A percentile compares a stretch with the other conserved stretches of the same genome.
These are phyloP conservation scores for Neofusicoccum ribis DNA, from an alignment of 2,329 filamentous ascomycete species.

Conservation along the genomic window DNA sequence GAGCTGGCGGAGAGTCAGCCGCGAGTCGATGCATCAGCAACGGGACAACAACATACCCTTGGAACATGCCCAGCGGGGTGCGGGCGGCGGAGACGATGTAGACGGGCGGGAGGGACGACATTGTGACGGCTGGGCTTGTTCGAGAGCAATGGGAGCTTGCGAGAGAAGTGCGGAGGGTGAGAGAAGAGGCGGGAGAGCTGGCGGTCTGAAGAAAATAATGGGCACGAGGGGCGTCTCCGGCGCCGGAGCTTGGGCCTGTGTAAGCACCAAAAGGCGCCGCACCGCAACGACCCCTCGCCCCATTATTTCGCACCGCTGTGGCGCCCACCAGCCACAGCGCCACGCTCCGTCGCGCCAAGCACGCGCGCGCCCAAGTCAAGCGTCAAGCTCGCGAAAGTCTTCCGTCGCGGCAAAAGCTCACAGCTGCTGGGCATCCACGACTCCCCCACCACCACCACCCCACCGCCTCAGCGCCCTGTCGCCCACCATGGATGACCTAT, in stretches of 20 bases:
- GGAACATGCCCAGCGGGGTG: conserved; percentile 91
- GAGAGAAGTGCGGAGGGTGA: background rate
- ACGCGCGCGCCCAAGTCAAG: background rate
- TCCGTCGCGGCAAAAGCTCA: conserved; percentile 9
- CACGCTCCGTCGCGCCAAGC: conserved; percentile 12
- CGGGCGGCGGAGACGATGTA: conserved; percentile 93
- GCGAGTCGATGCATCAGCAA: background rate
- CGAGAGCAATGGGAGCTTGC: background rate
- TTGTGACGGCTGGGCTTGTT: conserved; percentile 37
- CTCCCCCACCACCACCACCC: conserved; percentile 3
- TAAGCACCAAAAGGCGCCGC: background rate
- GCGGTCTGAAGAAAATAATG: conserved; percentile 17
- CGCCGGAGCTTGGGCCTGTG: conserved; percentile 11
- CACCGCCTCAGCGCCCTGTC: background rate
- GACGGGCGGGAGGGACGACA: conserved; percentile 81
- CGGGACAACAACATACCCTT: conserved; percentile 65
- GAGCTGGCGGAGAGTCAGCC: conserved; percentile 59
- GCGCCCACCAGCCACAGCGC: background rate
- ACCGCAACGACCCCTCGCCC: conserved; percentile 1
- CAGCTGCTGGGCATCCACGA: background rate
- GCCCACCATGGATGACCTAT: conserved; percentile 82
- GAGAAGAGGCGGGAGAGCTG: conserved; percentile 17
- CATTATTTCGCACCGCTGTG: background rate
- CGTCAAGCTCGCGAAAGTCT: conserved; percentile 14
- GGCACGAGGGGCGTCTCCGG: conserved; percentile 13